Evolutionary conservation across 2,329 filamentous ascomycete genomes (phyloP), one percentile per base, ranked within the genome.

Genomic region (Microcyclospora pomicola): DNA sequence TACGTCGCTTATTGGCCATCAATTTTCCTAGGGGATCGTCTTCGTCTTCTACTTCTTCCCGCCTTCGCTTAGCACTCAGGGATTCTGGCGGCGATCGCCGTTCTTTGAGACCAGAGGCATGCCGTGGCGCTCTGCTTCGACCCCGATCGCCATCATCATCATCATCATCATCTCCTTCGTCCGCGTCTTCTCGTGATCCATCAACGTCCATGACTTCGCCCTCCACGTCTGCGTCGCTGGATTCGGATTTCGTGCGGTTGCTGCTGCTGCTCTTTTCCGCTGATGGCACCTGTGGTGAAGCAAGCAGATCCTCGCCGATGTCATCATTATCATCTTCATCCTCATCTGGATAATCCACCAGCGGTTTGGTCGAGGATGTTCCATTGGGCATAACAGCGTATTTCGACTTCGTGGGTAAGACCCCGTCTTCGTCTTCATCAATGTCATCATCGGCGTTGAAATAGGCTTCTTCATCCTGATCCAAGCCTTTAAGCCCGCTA

Each of bases 301-400:
- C 52, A 1, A 58, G 47, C 4, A 59, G 48, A 13, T 79, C 77
- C 59, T 80, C 77, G 10, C 70, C 67, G 10, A 48, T 42, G 12
- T 39, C 44, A 27, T 48, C 45, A 24, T 24, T 24, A 12, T 65
- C 62, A 9, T 63, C 64, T 9, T 72, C 75, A n/a, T 91, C 84
- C 42, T 95, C 88, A 49, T 95, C 87, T 0, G 80, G 76, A 55
- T 98, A 98, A 57, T 94, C 84, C 27, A 98, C 91, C 15, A 96
- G 65, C 1, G 82, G 82, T 53, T 80, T 85, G 36, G 72, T 61
- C 1, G 77, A 68, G 14, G 75, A 73, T 11, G 71, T 69, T 15
- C 77, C 82, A 48, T 86, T 87, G 6, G 67, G 59, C 9, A 67
- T 47, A 24, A 35, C 40, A 6, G 54, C 42, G 12, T 31, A n/a